phyloP scores from a whole-genome alignment of 78 protist species.

The Acrasis kona region DNA sequence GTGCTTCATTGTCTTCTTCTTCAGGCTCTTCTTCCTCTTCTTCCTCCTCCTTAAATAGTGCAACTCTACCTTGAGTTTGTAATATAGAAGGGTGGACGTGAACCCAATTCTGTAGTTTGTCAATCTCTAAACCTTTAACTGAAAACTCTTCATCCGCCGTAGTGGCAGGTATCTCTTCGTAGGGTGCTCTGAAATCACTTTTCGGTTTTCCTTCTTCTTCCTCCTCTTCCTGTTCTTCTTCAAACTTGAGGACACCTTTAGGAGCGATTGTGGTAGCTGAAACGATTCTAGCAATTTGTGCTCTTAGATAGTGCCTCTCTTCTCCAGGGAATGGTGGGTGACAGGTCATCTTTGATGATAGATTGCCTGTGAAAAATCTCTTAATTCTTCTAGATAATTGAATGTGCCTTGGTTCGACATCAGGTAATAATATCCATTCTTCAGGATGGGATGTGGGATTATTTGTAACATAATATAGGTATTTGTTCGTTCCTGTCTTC shows the following conservation, averaged over 20 bases:
- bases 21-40: constrained; percentile 11
- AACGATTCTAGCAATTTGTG: constrained; percentile 38
- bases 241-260: not conserved
- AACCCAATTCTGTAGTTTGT: constrained; percentile 5
- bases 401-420: constrained; percentile 32
- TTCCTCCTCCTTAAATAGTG: not conserved
- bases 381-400: constrained; percentile 10
- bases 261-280: constrained; percentile 21
- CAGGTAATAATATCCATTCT: constrained; percentile 21
- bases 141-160: not conserved
- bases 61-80: not conserved
- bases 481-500: constrained; percentile 22
- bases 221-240: constrained; percentile 3
- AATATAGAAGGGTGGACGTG: not conserved
- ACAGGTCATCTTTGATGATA: not conserved
- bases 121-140: not conserved
- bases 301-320: constrained; percentile 32
- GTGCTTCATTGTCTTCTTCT: constrained; percentile 3
- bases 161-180: not conserved
- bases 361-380: constrained; percentile 30
- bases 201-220: constrained; percentile 16
- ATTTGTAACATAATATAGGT: constrained; percentile 24
- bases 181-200: no score
- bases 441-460: not conserved
- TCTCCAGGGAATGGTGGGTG: constrained; percentile 41